Evolutionary conservation across 805 yeast genomes (phyloP).

Genomic region (Priceomyces fermenticarens): DNA sequence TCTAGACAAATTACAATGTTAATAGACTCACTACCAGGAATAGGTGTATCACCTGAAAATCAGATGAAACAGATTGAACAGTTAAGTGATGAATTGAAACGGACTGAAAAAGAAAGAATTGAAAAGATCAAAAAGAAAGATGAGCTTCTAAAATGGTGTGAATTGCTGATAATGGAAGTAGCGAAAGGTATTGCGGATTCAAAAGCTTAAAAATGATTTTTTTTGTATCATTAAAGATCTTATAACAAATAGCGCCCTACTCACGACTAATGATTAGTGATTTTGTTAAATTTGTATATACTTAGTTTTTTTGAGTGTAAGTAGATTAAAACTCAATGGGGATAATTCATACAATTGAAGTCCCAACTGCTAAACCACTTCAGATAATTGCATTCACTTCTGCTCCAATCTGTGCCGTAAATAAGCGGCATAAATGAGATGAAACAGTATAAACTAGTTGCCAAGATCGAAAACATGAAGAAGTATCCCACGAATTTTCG

Average conservation of each 20-base stretch:
- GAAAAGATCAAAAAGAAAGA: constrained; percentile 64
- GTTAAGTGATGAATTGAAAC: constrained; percentile 59
- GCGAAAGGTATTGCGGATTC: constrained; percentile 53
- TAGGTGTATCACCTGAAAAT: constrained; percentile 74
- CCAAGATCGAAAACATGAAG: constrained; percentile 15
- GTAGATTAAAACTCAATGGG: no score
- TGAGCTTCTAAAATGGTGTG: constrained; percentile 56
- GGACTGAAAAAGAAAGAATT: constrained; percentile 57
- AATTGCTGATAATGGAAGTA: constrained; percentile 59
- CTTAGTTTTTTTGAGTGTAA: no score
- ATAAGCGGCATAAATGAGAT: constrained; percentile 37
- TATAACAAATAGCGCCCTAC: neutral
- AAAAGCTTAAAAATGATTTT: constrained; percentile 6
- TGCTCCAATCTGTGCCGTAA: constrained; percentile 47
- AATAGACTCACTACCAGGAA: constrained; percentile 89
- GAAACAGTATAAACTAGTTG: constrained; percentile 23
- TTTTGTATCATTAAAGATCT: no score
- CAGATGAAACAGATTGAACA: constrained; percentile 65
- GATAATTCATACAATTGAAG: constrained; percentile 34
- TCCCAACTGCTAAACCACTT: constrained; percentile 43
- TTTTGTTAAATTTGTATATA: no score
- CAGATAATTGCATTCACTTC: constrained; percentile 32
- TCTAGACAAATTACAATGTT: constrained; percentile 82
- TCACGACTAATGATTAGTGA: neutral
- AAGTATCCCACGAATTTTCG: constrained; percentile 22